Evolutionary conservation across 176 grass and related monocot genomes (phyloP), one percentile per base, ranked within the genome.

Genomic region (Avena atlantica): DNA sequence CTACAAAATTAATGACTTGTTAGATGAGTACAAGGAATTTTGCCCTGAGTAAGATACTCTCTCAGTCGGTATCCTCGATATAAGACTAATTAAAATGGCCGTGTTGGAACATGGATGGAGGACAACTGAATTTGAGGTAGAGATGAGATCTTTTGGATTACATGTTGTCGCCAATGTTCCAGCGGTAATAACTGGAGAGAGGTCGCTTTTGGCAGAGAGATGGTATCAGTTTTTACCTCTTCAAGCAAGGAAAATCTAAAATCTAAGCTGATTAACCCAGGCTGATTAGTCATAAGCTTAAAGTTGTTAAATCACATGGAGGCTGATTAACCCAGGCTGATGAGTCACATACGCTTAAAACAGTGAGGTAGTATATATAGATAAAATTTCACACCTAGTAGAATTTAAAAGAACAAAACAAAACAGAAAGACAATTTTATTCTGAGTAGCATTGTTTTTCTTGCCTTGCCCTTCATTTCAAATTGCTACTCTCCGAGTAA

Each of bases 141-240:
- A 50, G 62, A 77, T 4, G 17, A 66, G 6, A 13, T 55, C 73
- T 78, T 67, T 85, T 67, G 83, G 73, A 76, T 78, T 78, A 25
- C 13, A 65, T 42, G 83, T 13, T 24, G 83, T 50, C 12, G 45
- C 6, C 19, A 53, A 85, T 78, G 59, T 76, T 40, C 11, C 47
- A 78, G 9, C 60, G 29, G 73, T 77, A 78, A 85, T 48, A 84
- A 65, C 72, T 14, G 25, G 52, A 19, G 19, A 14, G 9, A 16
- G 10, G 64, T 82, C 47, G 64, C 47, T 36, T 25, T 50, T 36
- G 63, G 20, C 48, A 82, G 25, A 82, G 61, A 68, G 24, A 36
- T 40, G 25, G 16, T 52, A 82, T 34, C 48, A 37, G 16, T 8
- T 15, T 44, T 68, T n/a, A 58, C 68, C 25, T 19, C 42, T 45